A percentile compares a stretch with the other conserved stretches of the same genome.
Evolutionary conservation across 352 stramenopile genomes (phyloP).

Genomic region (Pythium volutum): DNA sequence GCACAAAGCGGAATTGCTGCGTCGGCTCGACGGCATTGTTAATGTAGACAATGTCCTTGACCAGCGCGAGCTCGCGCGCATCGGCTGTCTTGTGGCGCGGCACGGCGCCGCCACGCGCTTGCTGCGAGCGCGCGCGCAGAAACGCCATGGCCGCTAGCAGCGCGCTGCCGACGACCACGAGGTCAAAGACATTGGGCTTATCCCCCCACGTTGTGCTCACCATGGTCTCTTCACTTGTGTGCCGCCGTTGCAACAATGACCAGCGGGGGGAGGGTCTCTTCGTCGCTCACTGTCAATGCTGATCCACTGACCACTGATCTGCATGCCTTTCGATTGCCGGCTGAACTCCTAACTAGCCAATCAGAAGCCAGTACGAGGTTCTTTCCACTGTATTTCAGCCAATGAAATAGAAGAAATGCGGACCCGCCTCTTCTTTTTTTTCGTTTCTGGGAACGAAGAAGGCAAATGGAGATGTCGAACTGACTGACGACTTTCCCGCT

Average conservation of each 20-base stretch:
- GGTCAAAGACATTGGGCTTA: conserved; percentile 33
- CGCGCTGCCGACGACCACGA: conserved; percentile 42
- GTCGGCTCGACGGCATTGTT: conserved; percentile 57
- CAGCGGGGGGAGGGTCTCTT: background rate
- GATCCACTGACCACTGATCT: conserved; percentile 2
- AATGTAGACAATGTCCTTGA: conserved; percentile 86
- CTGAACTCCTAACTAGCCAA: conserved; percentile 26
- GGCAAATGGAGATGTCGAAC: background rate
- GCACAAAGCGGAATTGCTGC: conserved; percentile 43
- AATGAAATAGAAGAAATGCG: background rate
- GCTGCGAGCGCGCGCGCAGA: conserved; percentile 46
- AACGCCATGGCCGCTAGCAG: conserved; percentile 45
- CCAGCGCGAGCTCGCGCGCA: conserved; percentile 67
- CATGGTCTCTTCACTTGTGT: conserved; percentile 26
- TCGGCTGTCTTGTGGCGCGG: conserved; percentile 46
- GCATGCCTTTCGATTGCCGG: background rate
- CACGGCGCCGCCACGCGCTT: conserved; percentile 32
- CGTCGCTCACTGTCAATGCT: background rate
- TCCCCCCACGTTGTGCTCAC: conserved; percentile 30
- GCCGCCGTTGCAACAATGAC: conserved; percentile 16
- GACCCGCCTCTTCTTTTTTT: background rate
- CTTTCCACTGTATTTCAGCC: conserved; percentile 9
- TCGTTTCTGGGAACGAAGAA: background rate
- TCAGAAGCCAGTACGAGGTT: conserved; percentile 13
- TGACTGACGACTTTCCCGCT: background rate